A percentile compares a stretch with the other conserved stretches of the same genome.
phyloP scores from a whole-genome alignment of 129 eudicot species.

The Dittrichia graveolens region DNA sequence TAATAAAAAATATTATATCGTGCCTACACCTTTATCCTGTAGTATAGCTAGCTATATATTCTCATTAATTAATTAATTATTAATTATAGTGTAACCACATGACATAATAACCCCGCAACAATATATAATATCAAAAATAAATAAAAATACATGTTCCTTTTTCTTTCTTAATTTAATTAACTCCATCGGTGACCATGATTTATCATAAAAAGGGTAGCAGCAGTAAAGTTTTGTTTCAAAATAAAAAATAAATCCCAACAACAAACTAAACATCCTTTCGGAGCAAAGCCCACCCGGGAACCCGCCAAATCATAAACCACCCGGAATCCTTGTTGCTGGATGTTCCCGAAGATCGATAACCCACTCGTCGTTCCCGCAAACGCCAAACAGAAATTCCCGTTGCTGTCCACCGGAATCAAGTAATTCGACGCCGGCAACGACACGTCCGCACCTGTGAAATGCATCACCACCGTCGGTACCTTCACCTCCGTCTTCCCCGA shows the following conservation, averaged over 20 bases:
- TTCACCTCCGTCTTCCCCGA: conserved; percentile 82
- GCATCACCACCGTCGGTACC: conserved; percentile 93
- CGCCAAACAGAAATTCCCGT: conserved; percentile 81
- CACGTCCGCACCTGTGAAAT: conserved; percentile 80
- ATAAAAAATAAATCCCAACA: not conserved
- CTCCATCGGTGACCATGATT: too few relatives aligned
- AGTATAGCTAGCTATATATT: too few relatives aligned
- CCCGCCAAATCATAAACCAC: conserved; percentile 74
- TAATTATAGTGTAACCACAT: not conserved
- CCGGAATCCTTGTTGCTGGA: conserved; percentile 95
- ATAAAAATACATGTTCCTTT: conserved; percentile 20
- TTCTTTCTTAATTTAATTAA: conserved; percentile 8
- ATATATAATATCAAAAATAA: too few relatives aligned
- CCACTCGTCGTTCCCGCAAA: conserved; percentile 86
- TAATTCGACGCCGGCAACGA: conserved; percentile 85
- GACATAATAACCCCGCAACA: not conserved
- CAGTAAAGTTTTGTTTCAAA: not conserved
- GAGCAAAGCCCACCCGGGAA: conserved; percentile 84
- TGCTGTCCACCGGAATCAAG: conserved; percentile 81
- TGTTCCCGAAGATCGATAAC: conserved; percentile 85
- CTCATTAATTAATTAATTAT: not conserved
- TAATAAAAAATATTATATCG: too few relatives aligned
- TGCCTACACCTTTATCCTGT: too few relatives aligned
- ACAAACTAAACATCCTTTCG: conserved; percentile 43
- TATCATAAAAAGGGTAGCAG: too few relatives aligned